Evolutionary conservation across 345 rosid species (phyloP).

Genomic region (Sonneratia caseolaris): DNA sequence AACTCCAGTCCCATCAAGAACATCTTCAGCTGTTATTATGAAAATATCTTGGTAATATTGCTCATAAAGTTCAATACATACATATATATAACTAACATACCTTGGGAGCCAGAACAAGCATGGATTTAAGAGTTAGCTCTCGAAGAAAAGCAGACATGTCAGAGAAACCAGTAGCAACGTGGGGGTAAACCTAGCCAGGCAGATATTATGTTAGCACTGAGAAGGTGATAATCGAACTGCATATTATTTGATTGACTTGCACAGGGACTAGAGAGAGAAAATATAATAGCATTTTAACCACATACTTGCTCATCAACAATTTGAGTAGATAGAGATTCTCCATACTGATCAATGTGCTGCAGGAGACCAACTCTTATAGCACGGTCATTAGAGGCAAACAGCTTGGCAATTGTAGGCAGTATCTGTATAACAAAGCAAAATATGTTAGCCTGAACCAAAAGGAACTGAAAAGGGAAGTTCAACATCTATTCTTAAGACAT

Average conservation of each 20-base stretch:
- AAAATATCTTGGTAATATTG: not conserved
- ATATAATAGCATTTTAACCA: not conserved
- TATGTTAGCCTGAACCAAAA: not conserved
- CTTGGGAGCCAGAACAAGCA: slow-evolving; percentile 97
- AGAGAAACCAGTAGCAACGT: slow-evolving; percentile 83
- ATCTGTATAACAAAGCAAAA: slow-evolving; percentile 37
- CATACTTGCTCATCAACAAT: slow-evolving; percentile 95
- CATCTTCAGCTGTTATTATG: not conserved
- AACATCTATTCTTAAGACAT: not conserved
- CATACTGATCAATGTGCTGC: slow-evolving; percentile 95
- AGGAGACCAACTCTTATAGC: slow-evolving; percentile 86
- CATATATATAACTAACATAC: slow-evolving; percentile 21
- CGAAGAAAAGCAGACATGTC: slow-evolving; percentile 92
- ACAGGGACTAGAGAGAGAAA: not conserved
- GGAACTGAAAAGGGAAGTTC: not conserved
- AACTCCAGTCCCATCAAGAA: not conserved
- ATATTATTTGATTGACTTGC: not conserved
- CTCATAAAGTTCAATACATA: not conserved
- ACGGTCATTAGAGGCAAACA: slow-evolving; percentile 88
- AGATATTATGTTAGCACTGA: slow-evolving; percentile 6
- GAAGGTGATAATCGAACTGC: not conserved
- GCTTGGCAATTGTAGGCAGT: slow-evolving; percentile 77
- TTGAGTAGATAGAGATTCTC: slow-evolving; percentile 78
- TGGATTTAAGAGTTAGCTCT: slow-evolving; percentile 94
- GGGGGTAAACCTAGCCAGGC: slow-evolving; percentile 69